Conservation (phyloP, 2,329 filamentous ascomycete species). For the Ophiocordyceps sinensis region DNA sequence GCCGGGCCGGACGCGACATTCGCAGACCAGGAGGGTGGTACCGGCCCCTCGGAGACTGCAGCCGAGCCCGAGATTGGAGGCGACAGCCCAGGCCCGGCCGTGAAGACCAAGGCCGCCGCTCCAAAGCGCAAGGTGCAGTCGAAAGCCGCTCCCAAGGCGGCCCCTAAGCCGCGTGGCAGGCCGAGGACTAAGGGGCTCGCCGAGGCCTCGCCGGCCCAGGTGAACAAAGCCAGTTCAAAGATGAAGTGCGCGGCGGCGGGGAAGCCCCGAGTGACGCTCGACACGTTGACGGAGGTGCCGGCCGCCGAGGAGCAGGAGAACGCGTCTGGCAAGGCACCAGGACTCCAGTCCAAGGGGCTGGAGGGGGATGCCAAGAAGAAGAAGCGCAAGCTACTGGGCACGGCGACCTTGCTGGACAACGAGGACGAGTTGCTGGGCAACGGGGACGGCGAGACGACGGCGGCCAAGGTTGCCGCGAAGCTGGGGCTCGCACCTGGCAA, state of each 20-base stretch:
- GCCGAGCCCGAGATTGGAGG: constrained; percentile 17
- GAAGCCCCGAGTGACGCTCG: constrained; percentile 23
- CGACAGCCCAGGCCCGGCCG: constrained; percentile 3
- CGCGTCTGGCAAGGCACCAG: constrained; percentile 4
- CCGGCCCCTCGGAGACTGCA: constrained; percentile 11
- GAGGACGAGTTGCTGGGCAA: constrained; percentile 50
- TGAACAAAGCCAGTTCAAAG: constrained; percentile 23
- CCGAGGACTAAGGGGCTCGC: constrained; percentile 29
- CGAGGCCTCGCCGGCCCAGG: constrained; percentile 30
- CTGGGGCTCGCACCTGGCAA: constrained; percentile 1
- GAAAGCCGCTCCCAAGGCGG: constrained; percentile 6
- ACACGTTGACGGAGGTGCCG: constrained; percentile 25
- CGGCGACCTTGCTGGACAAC: constrained; percentile 52
- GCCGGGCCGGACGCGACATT: constrained; percentile 2
- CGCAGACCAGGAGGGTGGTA: constrained; percentile 4
- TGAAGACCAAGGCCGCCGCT: background rate
- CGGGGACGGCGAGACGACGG: constrained; percentile 20
- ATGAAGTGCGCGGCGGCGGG: constrained; percentile 9
- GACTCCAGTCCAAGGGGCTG: background rate
- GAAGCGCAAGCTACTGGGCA: constrained; percentile 58
- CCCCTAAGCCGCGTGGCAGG: constrained; percentile 27
- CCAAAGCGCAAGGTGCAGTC: constrained; percentile 4
- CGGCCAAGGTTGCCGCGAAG: constrained; percentile 7
- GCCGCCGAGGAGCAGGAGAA: constrained; percentile 17
- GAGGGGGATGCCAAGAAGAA: constrained; percentile 41